Evolutionary conservation across 352 stramenopile genomes (phyloP).

Genomic region (Phytophthora multivora): DNA sequence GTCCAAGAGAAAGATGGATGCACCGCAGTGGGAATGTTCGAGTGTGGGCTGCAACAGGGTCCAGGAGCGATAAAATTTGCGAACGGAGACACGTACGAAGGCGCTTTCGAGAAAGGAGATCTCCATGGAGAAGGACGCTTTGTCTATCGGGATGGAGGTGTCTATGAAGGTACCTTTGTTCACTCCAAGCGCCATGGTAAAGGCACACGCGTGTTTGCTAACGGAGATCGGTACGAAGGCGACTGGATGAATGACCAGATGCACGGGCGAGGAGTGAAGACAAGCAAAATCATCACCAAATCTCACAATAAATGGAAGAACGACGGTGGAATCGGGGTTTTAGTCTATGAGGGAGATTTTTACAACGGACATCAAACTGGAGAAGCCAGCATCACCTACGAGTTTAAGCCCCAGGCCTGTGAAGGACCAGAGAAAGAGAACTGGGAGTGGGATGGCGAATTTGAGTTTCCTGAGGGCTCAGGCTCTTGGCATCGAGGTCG

Average conservation of each 20-base stretch:
- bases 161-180: constrained; percentile 59
- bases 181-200: constrained; percentile 58
- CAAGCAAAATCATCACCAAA: constrained; percentile 16
- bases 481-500: constrained; percentile 64
- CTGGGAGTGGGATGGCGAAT: constrained; percentile 56
- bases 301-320: constrained; percentile 13
- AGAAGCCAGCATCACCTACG: constrained; percentile 44
- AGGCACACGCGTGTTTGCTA: constrained; percentile 54
- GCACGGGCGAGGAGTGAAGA: constrained; percentile 59
- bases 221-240: constrained; percentile 58
- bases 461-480: constrained; percentile 70
- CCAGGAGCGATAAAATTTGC: constrained; percentile 59
- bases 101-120: constrained; percentile 49
- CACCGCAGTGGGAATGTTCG: constrained; percentile 69
- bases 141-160: constrained; percentile 52
- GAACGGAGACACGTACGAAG: constrained; percentile 79
- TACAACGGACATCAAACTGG: constrained; percentile 50
- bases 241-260: constrained; percentile 62
- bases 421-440: constrained; percentile 2
- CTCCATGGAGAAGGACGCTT: constrained; percentile 54
- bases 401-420: constrained; percentile 28
- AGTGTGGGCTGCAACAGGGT: constrained; percentile 50
- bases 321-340: constrained; percentile 5
- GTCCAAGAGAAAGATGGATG: constrained; percentile 55
- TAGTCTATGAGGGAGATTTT: constrained; percentile 62